Evolutionary conservation across 345 rosid species (phyloP).

Genomic region (Citrus sp.): DNA sequence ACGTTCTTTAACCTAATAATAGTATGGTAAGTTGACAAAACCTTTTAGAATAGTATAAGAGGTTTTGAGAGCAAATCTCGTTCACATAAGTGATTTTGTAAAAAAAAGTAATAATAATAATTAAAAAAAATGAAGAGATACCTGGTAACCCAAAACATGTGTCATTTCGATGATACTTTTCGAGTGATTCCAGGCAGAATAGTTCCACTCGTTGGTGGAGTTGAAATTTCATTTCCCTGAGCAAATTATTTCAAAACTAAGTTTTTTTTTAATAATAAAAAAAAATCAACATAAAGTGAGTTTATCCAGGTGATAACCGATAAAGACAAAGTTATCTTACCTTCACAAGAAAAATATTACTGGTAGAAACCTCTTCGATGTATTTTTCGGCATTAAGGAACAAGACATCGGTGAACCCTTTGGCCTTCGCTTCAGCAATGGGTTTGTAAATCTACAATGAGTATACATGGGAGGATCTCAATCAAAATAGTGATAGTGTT

Average conservation of each 20-base stretch:
- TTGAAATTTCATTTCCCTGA: conserved; percentile 40
- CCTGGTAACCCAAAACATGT: conserved; percentile 14
- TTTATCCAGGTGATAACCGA: not conserved
- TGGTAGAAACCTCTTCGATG: conserved; percentile 63
- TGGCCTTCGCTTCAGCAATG: conserved; percentile 47
- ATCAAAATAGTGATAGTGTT: not conserved
- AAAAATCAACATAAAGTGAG: not conserved
- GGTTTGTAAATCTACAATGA: conserved; percentile 38
- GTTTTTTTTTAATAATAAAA: not conserved
- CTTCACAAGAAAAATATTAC: conserved; percentile 62
- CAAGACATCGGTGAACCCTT: conserved; percentile 60
- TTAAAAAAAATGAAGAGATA: not conserved
- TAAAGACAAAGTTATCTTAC: conserved; percentile 17
- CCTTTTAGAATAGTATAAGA: not conserved
- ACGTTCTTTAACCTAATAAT: conserved; percentile 37
- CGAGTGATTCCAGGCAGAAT: conserved; percentile 53
- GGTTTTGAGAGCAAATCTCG: not conserved
- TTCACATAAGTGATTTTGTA: too few relatives aligned
- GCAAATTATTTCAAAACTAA: not conserved
- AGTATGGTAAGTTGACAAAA: not conserved
- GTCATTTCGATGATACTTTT: conserved; percentile 43
- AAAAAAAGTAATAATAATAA: too few relatives aligned
- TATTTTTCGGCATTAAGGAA: conserved; percentile 54
- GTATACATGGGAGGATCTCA: not conserved
- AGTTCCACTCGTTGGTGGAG: conserved; percentile 39